phyloP scores from a whole-genome alignment of 257 asterid species.

The Eucommia ulmoides region DNA sequence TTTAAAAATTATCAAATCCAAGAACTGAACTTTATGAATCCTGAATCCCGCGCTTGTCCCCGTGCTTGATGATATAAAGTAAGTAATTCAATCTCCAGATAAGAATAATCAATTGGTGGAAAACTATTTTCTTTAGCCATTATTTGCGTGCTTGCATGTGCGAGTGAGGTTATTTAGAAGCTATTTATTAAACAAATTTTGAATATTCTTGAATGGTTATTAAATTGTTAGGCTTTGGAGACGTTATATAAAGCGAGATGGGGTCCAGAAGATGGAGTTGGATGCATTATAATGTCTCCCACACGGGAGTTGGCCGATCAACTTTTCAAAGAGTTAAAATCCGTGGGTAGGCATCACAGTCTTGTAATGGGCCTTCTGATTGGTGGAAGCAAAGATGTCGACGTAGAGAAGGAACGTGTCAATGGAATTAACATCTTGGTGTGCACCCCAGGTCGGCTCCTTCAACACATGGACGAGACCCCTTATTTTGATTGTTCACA shows the following conservation, averaged over 20 bases:
- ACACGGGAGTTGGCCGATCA: constrained; percentile 91
- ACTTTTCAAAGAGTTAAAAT: constrained; percentile 59
- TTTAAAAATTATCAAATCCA: too few relatives aligned
- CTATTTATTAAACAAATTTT: too few relatives aligned
- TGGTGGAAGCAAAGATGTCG: constrained; percentile 94
- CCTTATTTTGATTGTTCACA: constrained; percentile 87
- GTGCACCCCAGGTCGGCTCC: constrained; percentile 96
- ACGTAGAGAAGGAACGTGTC: constrained; percentile 72
- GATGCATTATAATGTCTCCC: constrained; percentile 87
- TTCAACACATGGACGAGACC: constrained; percentile 99
- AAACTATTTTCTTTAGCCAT: too few relatives aligned
- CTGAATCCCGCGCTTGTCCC: too few relatives aligned
- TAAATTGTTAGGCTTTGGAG: constrained; percentile 48
- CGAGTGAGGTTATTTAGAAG: too few relatives aligned
- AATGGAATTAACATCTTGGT: constrained; percentile 74
- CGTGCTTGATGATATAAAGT: too few relatives aligned
- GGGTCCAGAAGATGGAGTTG: constrained; percentile 97
- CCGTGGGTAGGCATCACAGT: constrained; percentile 77
- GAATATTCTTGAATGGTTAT: too few relatives aligned
- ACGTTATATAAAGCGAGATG: constrained; percentile 71
- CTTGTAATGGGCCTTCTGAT: constrained; percentile 95
- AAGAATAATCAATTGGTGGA: too few relatives aligned
- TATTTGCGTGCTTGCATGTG: too few relatives aligned
- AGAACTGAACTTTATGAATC: too few relatives aligned
- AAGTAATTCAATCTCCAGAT: too few relatives aligned